phyloP scores from a whole-genome alignment of 2,329 filamentous ascomycete genomes.

The Pseudogymnoascus sp. region DNA sequence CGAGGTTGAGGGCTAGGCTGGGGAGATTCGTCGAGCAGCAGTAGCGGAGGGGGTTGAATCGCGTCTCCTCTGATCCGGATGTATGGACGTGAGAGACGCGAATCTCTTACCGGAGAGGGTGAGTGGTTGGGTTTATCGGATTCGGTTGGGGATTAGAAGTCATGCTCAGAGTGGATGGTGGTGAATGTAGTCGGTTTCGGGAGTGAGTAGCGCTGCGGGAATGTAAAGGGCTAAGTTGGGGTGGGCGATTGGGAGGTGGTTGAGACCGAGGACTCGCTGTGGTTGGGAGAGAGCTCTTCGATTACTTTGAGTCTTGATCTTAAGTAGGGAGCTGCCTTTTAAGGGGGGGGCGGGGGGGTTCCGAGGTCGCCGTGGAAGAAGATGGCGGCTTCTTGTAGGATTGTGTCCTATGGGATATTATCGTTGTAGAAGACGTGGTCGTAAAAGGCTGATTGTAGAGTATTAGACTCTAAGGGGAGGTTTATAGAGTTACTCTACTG shows the following conservation, averaged over 20 bases:
- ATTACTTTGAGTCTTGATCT: neutral
- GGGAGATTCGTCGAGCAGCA: neutral
- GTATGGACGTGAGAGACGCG: neutral
- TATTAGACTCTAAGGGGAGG: neutral
- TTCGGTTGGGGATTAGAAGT: neutral
- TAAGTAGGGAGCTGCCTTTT: neutral
- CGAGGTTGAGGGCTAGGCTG: neutral
- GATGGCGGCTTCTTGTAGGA: neutral
- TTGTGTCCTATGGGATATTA: neutral
- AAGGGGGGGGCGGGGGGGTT: no score
- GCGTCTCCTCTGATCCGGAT: neutral
- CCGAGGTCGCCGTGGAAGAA: neutral
- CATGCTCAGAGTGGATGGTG: neutral
- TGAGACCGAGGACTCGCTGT: neutral
- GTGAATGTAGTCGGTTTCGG: neutral
- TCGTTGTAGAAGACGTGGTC: neutral
- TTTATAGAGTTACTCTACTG: neutral
- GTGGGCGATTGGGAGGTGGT: neutral
- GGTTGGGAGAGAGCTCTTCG: neutral
- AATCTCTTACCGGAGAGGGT: neutral
- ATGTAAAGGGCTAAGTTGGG: neutral
- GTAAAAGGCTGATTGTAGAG: neutral
- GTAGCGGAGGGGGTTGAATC: neutral
- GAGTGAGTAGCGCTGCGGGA: neutral
- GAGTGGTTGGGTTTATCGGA: neutral